Evolutionary conservation across 192 early-diverging fungal species (phyloP).

Genomic region (Coemansia sp.): DNA sequence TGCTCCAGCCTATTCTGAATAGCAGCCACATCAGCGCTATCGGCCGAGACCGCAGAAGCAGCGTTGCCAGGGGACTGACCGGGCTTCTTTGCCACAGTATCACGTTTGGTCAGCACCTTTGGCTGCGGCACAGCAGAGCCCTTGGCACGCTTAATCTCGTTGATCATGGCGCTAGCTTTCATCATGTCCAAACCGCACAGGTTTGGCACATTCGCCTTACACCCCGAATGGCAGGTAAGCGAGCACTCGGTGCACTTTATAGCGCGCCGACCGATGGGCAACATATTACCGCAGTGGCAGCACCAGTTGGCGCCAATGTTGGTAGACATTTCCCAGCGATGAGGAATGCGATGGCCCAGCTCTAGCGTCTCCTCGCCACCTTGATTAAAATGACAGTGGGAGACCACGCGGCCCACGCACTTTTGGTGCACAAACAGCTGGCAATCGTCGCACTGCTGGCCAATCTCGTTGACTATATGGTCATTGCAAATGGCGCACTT

Average conservation of each 20-base stretch:
- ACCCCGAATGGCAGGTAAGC: conserved; percentile 75
- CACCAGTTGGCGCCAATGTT: conserved; percentile 91
- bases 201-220: conserved; percentile 82
- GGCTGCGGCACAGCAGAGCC: conserved; percentile 30
- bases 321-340: conserved; percentile 85
- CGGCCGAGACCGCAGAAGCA: conserved; percentile 7
- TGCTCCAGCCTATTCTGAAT: conserved; percentile 29
- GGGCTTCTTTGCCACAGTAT: conserved; percentile 42
- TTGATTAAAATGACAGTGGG: conserved; percentile 75
- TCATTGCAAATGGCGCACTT: conserved; percentile 94
- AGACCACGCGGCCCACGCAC: conserved; percentile 78
- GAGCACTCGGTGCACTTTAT: conserved; percentile 72
- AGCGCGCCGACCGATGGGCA: conserved; percentile 66
- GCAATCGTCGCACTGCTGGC: conserved; percentile 95
- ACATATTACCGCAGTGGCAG: conserved; percentile 95
- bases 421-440: conserved; percentile 90
- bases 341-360: conserved; percentile 86
- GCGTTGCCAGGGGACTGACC: neutral
- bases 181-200: conserved; percentile 88
- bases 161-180: conserved; percentile 80
- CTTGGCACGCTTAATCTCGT: conserved; percentile 68
- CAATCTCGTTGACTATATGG: conserved; percentile 82
- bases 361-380: conserved; percentile 22
- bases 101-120: conserved; percentile 45
- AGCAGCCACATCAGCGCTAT: conserved; percentile 29